Evolutionary conservation across 352 stramenopile species (phyloP).

Genomic region (Pythium biforme): DNA sequence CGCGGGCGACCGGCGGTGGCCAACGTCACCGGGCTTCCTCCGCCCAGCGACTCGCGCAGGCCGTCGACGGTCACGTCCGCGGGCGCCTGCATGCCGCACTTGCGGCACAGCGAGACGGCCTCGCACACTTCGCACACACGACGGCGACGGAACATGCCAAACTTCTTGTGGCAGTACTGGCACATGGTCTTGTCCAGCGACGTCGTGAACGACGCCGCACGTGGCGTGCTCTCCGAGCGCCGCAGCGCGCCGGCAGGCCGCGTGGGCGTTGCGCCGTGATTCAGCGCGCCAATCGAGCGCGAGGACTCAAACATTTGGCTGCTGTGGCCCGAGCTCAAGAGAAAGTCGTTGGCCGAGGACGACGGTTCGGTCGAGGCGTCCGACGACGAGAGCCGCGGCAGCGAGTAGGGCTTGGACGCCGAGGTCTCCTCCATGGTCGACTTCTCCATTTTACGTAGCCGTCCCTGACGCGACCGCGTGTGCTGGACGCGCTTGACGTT

Average conservation of each 20-base stretch:
- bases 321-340: constrained; percentile 8
- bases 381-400: constrained; percentile 15
- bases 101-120: constrained; percentile 50
- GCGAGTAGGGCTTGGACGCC: background rate
- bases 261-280: background rate
- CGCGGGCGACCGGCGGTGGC: background rate
- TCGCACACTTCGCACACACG: constrained; percentile 62
- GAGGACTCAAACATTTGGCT: constrained; percentile 5
- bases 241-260: background rate
- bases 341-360: constrained; percentile 4
- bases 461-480: constrained; percentile 46
- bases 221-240: background rate
- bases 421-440: constrained; percentile 27
- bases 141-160: constrained; percentile 57
- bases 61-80: constrained; percentile 40
- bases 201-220: constrained; percentile 6
- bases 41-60: constrained; percentile 28
- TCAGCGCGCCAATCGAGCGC: background rate
- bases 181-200: constrained; percentile 26
- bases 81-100: constrained; percentile 50
- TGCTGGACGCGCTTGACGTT: constrained; percentile 51
- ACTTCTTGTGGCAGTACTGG: constrained; percentile 57
- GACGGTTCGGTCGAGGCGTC: constrained; percentile 20
- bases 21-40: background rate
- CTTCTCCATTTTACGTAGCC: constrained; percentile 53